These are phyloP conservation scores for Tylopilus subfusipes DNA, from an alignment of 768 basidiomycete genomes.

Conservation along the genomic window DNA sequence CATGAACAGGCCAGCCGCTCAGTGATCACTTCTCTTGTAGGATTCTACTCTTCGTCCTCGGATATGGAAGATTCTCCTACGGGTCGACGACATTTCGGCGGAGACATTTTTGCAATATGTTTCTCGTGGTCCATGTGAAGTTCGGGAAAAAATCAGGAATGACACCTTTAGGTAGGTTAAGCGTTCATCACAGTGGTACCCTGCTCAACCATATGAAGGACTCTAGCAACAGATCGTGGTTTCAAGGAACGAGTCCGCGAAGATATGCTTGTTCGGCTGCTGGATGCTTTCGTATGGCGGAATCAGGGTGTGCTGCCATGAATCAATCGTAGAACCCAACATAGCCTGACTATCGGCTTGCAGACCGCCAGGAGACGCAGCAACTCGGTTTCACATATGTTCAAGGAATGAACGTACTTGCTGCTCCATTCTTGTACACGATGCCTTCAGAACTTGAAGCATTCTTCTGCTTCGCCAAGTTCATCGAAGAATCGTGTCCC, in stretches of 20 bases:
- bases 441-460: conserved; percentile 99
- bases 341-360: not conserved
- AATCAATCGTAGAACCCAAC: not conserved
- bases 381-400: conserved; percentile 92
- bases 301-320: conserved; percentile 60
- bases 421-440: conserved; percentile 95
- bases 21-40: conserved; percentile 35
- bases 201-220: conserved; percentile 38
- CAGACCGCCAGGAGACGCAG: conserved; percentile 75
- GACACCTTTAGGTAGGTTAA: conserved; percentile 84
- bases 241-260: conserved; percentile 97
- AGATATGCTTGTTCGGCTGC: conserved; percentile 92
- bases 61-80: conserved; percentile 92
- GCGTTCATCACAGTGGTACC: not conserved
- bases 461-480: conserved; percentile 93
- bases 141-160: conserved; percentile 90
- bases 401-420: conserved; percentile 98
- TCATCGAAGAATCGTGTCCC: conserved; percentile 93
- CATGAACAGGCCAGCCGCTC: not conserved
- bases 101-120: conserved; percentile 77
- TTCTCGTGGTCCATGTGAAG: conserved; percentile 78
- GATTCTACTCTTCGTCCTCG: conserved; percentile 82
- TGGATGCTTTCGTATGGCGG: conserved; percentile 98
- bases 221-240: conserved; percentile 93
- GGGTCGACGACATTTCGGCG: conserved; percentile 74